Evolutionary conservation across 2,329 filamentous ascomycete genomes (phyloP).

Genomic region (Alternaria ethzedia): DNA sequence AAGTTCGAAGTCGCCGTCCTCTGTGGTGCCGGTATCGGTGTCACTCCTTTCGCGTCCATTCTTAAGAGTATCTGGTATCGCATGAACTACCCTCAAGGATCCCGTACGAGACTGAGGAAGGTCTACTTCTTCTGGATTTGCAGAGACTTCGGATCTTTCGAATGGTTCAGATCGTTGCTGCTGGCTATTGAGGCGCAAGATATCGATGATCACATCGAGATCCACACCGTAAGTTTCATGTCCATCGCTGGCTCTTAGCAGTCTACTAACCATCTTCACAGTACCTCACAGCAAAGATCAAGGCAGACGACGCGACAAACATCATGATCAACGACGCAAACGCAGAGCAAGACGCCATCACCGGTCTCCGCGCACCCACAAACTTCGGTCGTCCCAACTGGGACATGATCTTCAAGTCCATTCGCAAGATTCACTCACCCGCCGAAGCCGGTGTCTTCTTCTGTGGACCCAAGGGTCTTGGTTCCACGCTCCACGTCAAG

Average conservation of each 20-base stretch:
- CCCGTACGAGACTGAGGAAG: slow-evolving; percentile 77
- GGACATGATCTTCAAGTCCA: slow-evolving; percentile 87
- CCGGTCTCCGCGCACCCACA: slow-evolving; percentile 78
- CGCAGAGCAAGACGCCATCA: slow-evolving; percentile 83
- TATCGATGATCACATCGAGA: slow-evolving; percentile 82
- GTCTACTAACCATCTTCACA: slow-evolving; percentile 32
- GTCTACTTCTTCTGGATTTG: slow-evolving; percentile 96
- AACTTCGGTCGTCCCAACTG: slow-evolving; percentile 89
- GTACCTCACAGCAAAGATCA: slow-evolving; percentile 87
- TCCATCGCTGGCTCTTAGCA: background rate
- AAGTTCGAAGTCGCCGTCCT: slow-evolving; percentile 63
- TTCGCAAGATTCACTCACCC: slow-evolving; percentile 69
- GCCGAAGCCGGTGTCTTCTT: slow-evolving; percentile 65
- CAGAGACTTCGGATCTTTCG: slow-evolving; percentile 84
- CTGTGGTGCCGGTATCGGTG: slow-evolving; percentile 59
- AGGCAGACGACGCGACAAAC: slow-evolving; percentile 83
- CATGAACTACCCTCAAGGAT: slow-evolving; percentile 82
- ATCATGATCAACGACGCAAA: slow-evolving; percentile 93
- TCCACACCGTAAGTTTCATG: slow-evolving; percentile 67
- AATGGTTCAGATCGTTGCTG: slow-evolving; percentile 86
- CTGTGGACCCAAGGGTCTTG: slow-evolving; percentile 81
- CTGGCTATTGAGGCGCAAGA: slow-evolving; percentile 88
- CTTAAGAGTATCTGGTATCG: slow-evolving; percentile 90
- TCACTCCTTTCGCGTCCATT: slow-evolving; percentile 60
- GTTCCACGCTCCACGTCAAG: slow-evolving; percentile 78